Base-by-base conservation (phyloP, 1,284 basidiomycete genomes). In the Waitea zeae region DNA sequence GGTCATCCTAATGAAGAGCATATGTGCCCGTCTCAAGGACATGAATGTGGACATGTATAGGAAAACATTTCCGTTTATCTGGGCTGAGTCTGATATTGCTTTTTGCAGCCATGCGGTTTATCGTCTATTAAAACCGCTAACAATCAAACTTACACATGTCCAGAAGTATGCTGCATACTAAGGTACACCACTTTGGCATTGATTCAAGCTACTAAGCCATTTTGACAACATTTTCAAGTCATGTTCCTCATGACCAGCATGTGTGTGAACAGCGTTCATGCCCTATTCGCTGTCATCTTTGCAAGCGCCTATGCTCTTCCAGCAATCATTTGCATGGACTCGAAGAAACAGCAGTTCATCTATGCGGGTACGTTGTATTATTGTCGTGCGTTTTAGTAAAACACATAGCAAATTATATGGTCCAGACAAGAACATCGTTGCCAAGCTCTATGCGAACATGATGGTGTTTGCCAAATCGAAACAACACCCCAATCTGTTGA, bases 391-490 rank as follows among this genome's bases (percentile, higher is more conserved):
- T 9, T 20, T 5, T 31, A 5, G 35, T 3, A 7, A 7, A n/a
- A n/a, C n/a, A n/a, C n/a, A 12, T 22, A 9, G 28, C 24, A 13
- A 35, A 12, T 5, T 24, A 41, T 12, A 42, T 17, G 7, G 1
- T 22, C n/a, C n/a, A 69, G 66, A 1, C 57, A 71, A 53, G 53
- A 59, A 6, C 70, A 75, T 45, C 36, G 52, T 12, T 74, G 72
- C 44, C 38, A 43, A 5, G 48, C 51, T 0, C 28, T 49, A 2
- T 74, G 72, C 41, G 41, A 50, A 26, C 51, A 59, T 0, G 42
- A 45, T 0, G 71, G 70, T 0, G 64, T 67, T 17, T 72, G 70
- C 38, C 57, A 70, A 37, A 70, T 75, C 3, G 67, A 68, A 24
- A 68, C 62, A 0, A 52, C 60, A 1, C 72, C 71, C 0, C 59